phyloP scores from a whole-genome alignment of 2,329 filamentous ascomycete genomes.

The Talaromyces rugulosus region DNA sequence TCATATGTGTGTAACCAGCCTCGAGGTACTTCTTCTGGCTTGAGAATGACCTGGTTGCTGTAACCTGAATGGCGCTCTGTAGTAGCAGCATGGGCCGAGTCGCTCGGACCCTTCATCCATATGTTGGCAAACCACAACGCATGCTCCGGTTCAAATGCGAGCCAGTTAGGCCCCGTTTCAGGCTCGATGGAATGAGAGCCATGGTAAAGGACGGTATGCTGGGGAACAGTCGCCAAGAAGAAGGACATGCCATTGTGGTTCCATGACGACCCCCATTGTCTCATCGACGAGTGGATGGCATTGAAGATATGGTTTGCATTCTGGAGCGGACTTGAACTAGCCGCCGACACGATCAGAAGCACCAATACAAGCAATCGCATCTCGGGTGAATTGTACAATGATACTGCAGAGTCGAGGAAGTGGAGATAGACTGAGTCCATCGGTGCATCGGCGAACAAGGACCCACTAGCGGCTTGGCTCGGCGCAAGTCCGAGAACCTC shows the following conservation, averaged over 20 bases:
- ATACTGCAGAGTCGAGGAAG: background rate
- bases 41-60: background rate
- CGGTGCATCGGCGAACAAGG: background rate
- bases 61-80: background rate
- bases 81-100: background rate
- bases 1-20: slow-evolving; percentile 67
- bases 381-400: background rate
- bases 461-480: background rate
- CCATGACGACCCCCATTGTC: slow-evolving; percentile 65
- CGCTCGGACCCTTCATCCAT: background rate
- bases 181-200: slow-evolving; percentile 44
- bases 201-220: slow-evolving; percentile 61
- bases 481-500: background rate
- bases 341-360: background rate
- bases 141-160: slow-evolving; percentile 69
- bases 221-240: slow-evolving; percentile 59
- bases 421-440: background rate
- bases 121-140: slow-evolving; percentile 55
- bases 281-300: slow-evolving; percentile 62
- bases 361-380: background rate
- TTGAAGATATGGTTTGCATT: slow-evolving; percentile 54
- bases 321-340: background rate
- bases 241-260: slow-evolving; percentile 69
- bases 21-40: background rate
- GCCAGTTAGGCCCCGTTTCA: slow-evolving; percentile 57